These are phyloP conservation scores for Apiospora malaysiana DNA, from an alignment of 2,329 filamentous ascomycete genomes.

Conservation along the genomic window DNA sequence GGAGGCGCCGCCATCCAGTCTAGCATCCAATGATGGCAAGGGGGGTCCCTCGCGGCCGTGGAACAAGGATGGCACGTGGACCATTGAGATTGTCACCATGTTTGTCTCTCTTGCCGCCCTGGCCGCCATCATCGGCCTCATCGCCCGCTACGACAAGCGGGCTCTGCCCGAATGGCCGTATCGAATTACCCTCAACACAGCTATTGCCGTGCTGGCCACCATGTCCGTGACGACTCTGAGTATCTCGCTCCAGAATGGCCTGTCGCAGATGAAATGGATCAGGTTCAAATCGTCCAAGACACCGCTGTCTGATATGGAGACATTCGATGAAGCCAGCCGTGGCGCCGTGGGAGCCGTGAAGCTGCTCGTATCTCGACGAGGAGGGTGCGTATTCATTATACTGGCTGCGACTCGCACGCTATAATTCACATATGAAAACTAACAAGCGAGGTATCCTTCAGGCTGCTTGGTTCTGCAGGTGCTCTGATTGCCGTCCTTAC, in stretches of 20 bases:
- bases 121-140: constrained; percentile 37
- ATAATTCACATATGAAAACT: neutral
- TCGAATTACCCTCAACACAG: constrained; percentile 40
- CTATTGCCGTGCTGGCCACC: constrained; percentile 40
- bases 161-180: constrained; percentile 40
- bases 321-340: constrained; percentile 42
- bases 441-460: constrained; percentile 20
- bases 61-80: constrained; percentile 33
- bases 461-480: constrained; percentile 38
- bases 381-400: constrained; percentile 33
- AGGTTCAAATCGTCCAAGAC: constrained; percentile 37
- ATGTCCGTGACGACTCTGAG: constrained; percentile 38
- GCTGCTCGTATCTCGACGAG: constrained; percentile 34
- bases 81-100: constrained; percentile 36
- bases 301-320: constrained; percentile 41
- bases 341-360: constrained; percentile 39
- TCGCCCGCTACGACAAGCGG: constrained; percentile 37
- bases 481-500: constrained; percentile 36
- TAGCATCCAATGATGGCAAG: neutral
- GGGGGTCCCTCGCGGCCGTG: constrained; percentile 18
- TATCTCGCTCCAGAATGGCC: constrained; percentile 38
- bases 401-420: neutral
- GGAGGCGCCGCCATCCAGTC: neutral
- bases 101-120: constrained; percentile 35
- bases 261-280: constrained; percentile 43